A percentile compares a stretch with the other conserved stretches of the same genome.
These are phyloP conservation scores for Leccinum huronense DNA, from an alignment of 1,284 basidiomycete genomes.

Conservation along the genomic window DNA sequence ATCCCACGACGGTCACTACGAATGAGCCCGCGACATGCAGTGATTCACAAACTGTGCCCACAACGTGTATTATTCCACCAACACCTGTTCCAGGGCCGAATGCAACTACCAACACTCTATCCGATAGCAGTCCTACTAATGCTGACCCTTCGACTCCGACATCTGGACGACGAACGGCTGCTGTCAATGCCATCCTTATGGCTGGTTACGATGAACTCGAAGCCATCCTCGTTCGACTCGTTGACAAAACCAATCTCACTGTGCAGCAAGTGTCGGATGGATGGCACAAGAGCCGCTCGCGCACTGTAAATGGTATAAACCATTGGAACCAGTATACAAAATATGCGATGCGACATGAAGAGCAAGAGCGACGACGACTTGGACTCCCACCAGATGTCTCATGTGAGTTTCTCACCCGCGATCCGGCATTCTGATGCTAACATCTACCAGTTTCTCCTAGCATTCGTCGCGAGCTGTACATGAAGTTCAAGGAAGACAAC, in stretches of 20 bases:
- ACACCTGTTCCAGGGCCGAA: not conserved
- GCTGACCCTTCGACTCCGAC: not conserved
- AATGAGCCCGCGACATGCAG: too few relatives aligned
- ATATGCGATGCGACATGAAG: constrained; percentile 2
- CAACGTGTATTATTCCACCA: not conserved
- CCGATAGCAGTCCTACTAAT: not conserved
- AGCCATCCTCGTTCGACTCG: not conserved
- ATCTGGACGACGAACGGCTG: not conserved
- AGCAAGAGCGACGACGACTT: not conserved
- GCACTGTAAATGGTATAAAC: not conserved
- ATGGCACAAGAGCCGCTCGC: constrained; percentile 3
- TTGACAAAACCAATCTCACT: not conserved
- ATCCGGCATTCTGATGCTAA: not conserved
- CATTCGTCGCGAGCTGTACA: not conserved
- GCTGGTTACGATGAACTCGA: not conserved
- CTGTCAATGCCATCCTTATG: not conserved
- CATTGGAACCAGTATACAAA: constrained; percentile 6
- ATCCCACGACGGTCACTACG: too few relatives aligned
- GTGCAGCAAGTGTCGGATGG: constrained; percentile 1
- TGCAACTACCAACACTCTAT: not conserved
- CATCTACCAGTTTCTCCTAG: not conserved
- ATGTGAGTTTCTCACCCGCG: not conserved
- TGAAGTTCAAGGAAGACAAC: constrained; percentile 7
- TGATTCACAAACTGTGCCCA: not conserved
- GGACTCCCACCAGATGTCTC: not conserved